Percentiles rank a stretch among this genome's conserved stretches.
phyloP scores from a whole-genome alignment of 768 basidiomycete genomes.

The Podaxis pistillaris region DNA sequence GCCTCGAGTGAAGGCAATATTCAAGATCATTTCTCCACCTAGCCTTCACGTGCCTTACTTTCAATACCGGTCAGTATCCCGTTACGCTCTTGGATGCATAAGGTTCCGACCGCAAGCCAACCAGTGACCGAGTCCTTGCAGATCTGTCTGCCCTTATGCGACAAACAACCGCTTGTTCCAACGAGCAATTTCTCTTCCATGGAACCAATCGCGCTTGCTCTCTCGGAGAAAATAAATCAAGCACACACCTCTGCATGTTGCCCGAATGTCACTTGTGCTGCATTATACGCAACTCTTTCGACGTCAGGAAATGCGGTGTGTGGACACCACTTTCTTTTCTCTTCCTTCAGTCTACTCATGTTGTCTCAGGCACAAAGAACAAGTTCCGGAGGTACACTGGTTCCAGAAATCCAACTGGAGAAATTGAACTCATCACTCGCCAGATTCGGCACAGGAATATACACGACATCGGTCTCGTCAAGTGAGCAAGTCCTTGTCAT shows the following conservation, averaged over 20 bases:
- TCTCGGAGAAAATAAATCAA: constrained; percentile 49
- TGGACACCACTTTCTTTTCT: not conserved
- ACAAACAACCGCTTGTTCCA: constrained; percentile 31
- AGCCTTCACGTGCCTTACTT: constrained; percentile 42
- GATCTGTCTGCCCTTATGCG: constrained; percentile 21
- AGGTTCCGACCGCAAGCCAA: not conserved
- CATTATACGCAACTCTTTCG: constrained; percentile 58
- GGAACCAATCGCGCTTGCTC: constrained; percentile 62
- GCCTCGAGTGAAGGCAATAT: constrained; percentile 48
- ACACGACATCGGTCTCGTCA: constrained; percentile 64
- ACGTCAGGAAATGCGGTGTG: constrained; percentile 57
- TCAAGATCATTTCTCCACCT: constrained; percentile 49
- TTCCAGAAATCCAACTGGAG: too few relatives aligned
- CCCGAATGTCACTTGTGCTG: constrained; percentile 54
- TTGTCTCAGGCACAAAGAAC: constrained; percentile 47
- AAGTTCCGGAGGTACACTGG: constrained; percentile 37
- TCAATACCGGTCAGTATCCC: constrained; percentile 39
- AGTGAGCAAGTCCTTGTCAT: constrained; percentile 37
- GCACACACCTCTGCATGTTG: constrained; percentile 47
- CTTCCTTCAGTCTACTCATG: constrained; percentile 1
- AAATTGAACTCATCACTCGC: not conserved
- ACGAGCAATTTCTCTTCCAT: constrained; percentile 65
- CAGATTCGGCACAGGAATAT: constrained; percentile 71
- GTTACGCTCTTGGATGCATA: not conserved
- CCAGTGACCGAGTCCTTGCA: constrained; percentile 29